A percentile compares a stretch with the other conserved stretches of the same genome.
Evolutionary conservation across 2,329 filamentous ascomycete species (phyloP).

Genomic region (Zasmidium citrigriseum): DNA sequence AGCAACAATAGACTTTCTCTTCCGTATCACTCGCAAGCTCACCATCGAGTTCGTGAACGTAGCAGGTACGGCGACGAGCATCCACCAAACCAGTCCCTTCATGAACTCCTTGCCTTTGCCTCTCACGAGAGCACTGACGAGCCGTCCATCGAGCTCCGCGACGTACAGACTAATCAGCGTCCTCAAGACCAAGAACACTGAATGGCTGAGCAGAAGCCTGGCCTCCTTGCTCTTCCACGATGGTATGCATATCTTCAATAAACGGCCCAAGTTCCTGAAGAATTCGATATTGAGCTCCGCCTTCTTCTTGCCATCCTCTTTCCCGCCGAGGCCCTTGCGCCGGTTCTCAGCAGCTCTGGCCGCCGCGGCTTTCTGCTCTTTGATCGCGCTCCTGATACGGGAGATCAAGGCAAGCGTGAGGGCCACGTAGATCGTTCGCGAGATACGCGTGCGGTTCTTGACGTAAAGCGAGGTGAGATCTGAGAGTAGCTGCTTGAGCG

Average conservation of each 20-base stretch:
- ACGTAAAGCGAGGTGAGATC: slow-evolving; percentile 73
- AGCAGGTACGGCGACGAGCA: slow-evolving; percentile 91
- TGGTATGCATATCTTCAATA: slow-evolving; percentile 86
- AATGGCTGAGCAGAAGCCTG: slow-evolving; percentile 83
- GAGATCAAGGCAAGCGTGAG: slow-evolving; percentile 79
- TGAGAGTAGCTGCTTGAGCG: slow-evolving; percentile 32
- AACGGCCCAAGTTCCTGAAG: slow-evolving; percentile 71
- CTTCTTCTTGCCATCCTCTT: slow-evolving; percentile 57
- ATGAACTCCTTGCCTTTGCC: slow-evolving; percentile 90
- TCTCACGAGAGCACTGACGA: slow-evolving; percentile 89
- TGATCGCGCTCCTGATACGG: slow-evolving; percentile 86
- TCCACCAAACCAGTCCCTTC: slow-evolving; percentile 92
- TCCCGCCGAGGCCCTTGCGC: slow-evolving; percentile 29
- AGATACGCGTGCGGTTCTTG: slow-evolving; percentile 77
- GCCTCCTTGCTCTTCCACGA: slow-evolving; percentile 88
- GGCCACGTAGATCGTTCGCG: slow-evolving; percentile 78
- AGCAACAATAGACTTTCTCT: not conserved
- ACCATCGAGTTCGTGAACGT: slow-evolving; percentile 98
- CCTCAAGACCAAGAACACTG: slow-evolving; percentile 84
- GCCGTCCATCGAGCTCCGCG: slow-evolving; percentile 88
- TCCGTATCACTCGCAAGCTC: slow-evolving; percentile 35
- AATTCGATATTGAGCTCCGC: slow-evolving; percentile 92
- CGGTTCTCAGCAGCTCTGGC: slow-evolving; percentile 64
- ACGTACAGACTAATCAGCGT: slow-evolving; percentile 95
- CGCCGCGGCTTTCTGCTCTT: slow-evolving; percentile 87